Evolutionary conservation across 495 filamentous ascomycete genomes (phyloP).

Genomic region (Xylaria sp.): DNA sequence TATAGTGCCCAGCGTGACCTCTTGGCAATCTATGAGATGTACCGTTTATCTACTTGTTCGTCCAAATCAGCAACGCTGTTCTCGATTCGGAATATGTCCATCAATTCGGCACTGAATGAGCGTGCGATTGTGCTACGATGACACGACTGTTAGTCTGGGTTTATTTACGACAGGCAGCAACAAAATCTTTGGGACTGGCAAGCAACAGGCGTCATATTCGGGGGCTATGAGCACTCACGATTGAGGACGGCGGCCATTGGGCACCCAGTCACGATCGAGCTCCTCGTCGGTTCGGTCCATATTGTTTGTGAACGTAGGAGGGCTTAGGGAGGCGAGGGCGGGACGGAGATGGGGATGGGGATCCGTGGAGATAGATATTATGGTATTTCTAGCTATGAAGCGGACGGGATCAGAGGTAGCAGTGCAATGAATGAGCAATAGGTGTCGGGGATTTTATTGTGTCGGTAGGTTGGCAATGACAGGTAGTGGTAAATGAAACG

Average conservation of each 20-base stretch:
- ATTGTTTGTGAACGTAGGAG: conserved; percentile 26
- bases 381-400: not conserved
- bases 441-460: conserved; percentile 11
- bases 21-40: conserved; percentile 44
- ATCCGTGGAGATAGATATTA: not conserved
- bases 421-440: not conserved
- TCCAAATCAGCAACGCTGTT: conserved; percentile 78
- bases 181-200: not conserved
- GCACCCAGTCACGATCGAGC: conserved; percentile 76
- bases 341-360: not conserved
- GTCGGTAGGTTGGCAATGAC: conserved; percentile 32
- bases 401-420: not conserved
- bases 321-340: conserved; percentile 5
- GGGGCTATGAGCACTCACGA: conserved; percentile 66
- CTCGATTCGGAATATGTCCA: conserved; percentile 88
- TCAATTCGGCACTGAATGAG: conserved; percentile 83
- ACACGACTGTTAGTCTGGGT: not conserved
- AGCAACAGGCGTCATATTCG: not conserved
- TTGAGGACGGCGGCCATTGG: conserved; percentile 74
- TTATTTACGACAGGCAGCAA: not conserved
- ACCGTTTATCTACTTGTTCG: conserved; percentile 85
- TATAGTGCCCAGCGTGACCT: conserved; percentile 19
- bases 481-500: conserved; percentile 30
- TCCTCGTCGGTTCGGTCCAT: conserved; percentile 65
- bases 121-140: conserved; percentile 78